Evolutionary conservation across 768 basidiomycete species (phyloP).

Genomic region (Boletus tomentosulus): DNA sequence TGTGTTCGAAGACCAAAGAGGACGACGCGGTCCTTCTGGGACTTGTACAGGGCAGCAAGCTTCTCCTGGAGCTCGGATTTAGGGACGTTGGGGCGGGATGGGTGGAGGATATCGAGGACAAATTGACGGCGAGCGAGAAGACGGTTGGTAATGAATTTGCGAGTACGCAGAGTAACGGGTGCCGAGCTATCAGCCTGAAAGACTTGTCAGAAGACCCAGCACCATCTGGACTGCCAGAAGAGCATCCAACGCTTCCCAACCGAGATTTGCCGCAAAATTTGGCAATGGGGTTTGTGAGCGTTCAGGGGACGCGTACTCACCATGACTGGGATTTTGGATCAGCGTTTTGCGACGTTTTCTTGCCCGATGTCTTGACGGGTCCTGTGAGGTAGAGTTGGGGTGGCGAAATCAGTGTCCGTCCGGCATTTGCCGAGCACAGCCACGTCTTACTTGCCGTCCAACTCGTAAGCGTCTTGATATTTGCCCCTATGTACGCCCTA

Average conservation of each 20-base stretch:
- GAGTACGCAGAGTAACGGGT: constrained; percentile 93
- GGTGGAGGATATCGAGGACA: constrained; percentile 91
- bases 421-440: constrained; percentile 44
- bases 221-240: constrained; percentile 20
- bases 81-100: constrained; percentile 91
- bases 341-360: constrained; percentile 19
- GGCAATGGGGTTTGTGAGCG: not conserved
- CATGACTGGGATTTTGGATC: constrained; percentile 29
- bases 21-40: constrained; percentile 85
- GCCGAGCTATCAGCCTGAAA: constrained; percentile 70
- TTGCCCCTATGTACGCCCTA: not conserved
- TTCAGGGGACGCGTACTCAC: constrained; percentile 28
- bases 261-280: constrained; percentile 7
- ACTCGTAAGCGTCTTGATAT: not conserved
- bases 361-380: constrained; percentile 28
- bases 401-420: constrained; percentile 28
- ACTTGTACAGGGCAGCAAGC: constrained; percentile 90
- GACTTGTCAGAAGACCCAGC: constrained; percentile 13
- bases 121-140: constrained; percentile 95
- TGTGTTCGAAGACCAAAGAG: constrained; percentile 93
- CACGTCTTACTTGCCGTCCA: constrained; percentile 4
- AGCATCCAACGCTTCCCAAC: constrained; percentile 26
- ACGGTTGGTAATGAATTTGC: constrained; percentile 99
- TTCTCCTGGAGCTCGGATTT: constrained; percentile 90
- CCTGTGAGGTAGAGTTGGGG: constrained; percentile 6